Evolutionary conservation across 2,329 filamentous ascomycete species (phyloP).

Genomic region (Cercospora brassicicola): DNA sequence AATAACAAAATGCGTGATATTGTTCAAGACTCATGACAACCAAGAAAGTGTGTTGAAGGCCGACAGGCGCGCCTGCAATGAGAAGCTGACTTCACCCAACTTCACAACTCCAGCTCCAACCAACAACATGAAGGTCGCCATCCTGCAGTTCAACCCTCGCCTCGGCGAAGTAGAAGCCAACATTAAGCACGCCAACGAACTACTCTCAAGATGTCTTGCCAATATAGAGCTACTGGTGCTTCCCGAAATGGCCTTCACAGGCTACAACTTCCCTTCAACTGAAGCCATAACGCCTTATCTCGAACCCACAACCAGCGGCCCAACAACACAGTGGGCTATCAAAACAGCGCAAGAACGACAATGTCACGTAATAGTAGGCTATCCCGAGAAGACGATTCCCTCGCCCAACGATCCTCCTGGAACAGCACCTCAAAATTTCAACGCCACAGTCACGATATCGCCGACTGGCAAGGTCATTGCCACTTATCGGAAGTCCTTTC

Average conservation of each 20-base stretch:
- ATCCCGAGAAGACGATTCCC: constrained; percentile 59
- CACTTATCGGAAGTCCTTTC: constrained; percentile 64
- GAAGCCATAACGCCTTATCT: constrained; percentile 67
- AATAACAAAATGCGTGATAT: neutral
- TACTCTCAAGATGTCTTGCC: constrained; percentile 54
- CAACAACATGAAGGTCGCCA: constrained; percentile 62
- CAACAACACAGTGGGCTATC: constrained; percentile 70
- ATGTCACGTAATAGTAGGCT: constrained; percentile 70
- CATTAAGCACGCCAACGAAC: constrained; percentile 64
- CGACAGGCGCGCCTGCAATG: too few relatives aligned
- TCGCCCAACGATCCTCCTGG: constrained; percentile 6
- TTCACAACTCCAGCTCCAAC: neutral
- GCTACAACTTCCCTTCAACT: constrained; percentile 75
- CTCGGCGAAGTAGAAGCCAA: constrained; percentile 71
- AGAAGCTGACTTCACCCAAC: neutral
- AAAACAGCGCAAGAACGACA: constrained; percentile 64
- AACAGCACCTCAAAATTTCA: constrained; percentile 48
- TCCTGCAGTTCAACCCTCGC: constrained; percentile 70
- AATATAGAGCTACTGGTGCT: constrained; percentile 70
- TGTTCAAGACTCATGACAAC: neutral
- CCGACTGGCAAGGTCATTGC: constrained; percentile 55
- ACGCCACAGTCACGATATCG: constrained; percentile 60
- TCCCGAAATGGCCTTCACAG: constrained; percentile 74
- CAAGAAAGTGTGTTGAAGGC: too few relatives aligned
- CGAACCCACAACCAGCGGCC: constrained; percentile 65